These are phyloP conservation scores for Volutella citrinella DNA, from an alignment of 2,329 filamentous ascomycete genomes.

Conservation along the genomic window DNA sequence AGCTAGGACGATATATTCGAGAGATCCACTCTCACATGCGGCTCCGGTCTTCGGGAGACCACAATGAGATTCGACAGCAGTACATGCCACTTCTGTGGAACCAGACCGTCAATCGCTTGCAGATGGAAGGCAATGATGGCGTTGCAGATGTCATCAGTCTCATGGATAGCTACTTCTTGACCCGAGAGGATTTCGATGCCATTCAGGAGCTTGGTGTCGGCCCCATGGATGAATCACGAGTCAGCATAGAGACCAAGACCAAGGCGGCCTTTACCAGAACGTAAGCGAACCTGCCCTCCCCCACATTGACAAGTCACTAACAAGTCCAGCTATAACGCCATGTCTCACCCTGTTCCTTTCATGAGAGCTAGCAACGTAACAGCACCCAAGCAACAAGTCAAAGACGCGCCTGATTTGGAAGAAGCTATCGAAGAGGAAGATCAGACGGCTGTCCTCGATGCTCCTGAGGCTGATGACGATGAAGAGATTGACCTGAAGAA, in stretches of 20 bases:
- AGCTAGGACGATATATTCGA: conserved; percentile 76
- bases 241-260: conserved; percentile 79
- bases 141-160: conserved; percentile 83
- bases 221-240: conserved; percentile 69
- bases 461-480: conserved; percentile 63
- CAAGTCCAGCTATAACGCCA: conserved; percentile 70
- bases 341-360: conserved; percentile 87
- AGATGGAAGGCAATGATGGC: conserved; percentile 75
- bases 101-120: conserved; percentile 70
- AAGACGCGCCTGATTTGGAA: conserved; percentile 87
- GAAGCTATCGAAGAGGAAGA: conserved; percentile 95
- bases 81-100: conserved; percentile 90
- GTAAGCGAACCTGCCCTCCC: conserved; percentile 61
- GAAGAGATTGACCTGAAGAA: conserved; percentile 80
- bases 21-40: conserved; percentile 98
- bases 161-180: conserved; percentile 97
- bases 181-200: conserved; percentile 89
- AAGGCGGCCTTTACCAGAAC: conserved; percentile 87
- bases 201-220: conserved; percentile 91
- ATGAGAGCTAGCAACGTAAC: conserved; percentile 84
- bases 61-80: conserved; percentile 90
- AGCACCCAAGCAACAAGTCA: conserved; percentile 67
- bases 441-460: conserved; percentile 59
- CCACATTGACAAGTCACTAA: too few species aligned
- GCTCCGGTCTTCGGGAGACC: conserved; percentile 81